phyloP scores from a whole-genome alignment of 768 basidiomycete species.

The Boletus reticulatus region DNA sequence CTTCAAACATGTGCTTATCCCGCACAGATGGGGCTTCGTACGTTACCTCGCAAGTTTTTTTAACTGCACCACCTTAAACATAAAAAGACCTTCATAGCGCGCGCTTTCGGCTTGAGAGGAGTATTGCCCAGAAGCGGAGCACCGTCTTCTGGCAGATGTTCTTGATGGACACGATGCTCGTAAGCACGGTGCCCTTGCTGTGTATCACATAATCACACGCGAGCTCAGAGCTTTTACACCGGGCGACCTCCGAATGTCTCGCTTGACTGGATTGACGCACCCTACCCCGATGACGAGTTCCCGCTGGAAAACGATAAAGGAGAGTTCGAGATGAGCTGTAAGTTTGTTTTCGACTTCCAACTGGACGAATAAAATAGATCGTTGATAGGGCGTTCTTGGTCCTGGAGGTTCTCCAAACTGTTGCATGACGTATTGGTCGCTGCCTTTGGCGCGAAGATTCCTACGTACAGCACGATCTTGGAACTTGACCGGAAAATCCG shows the following conservation, averaged over 20 bases:
- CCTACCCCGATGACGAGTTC: constrained; percentile 47
- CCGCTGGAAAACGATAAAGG: constrained; percentile 34
- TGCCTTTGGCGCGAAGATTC: constrained; percentile 52
- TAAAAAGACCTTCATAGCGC: constrained; percentile 54
- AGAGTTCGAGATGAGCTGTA: constrained; percentile 43
- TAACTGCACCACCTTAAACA: background rate
- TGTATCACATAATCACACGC: background rate
- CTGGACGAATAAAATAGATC: background rate
- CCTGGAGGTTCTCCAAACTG: constrained; percentile 51
- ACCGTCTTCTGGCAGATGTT: constrained; percentile 72
- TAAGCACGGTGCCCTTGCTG: constrained; percentile 27
- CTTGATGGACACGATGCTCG: constrained; percentile 57
- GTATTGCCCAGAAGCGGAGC: constrained; percentile 45
- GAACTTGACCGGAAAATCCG: constrained; percentile 60
- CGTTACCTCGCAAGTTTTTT: background rate
- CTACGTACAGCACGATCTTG: constrained; percentile 50
- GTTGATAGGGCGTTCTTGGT: constrained; percentile 53
- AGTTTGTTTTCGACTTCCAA: constrained; percentile 11
- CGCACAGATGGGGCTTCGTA: constrained; percentile 57
- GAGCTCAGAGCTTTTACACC: constrained; percentile 53
- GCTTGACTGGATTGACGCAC: constrained; percentile 52
- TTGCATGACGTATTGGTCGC: constrained; percentile 49
- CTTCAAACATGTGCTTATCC: background rate
- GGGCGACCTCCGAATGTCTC: constrained; percentile 60
- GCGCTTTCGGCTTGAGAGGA: constrained; percentile 56